Evolutionary conservation across 768 basidiomycete genomes (phyloP), one percentile per base, ranked within the genome.

Genomic region (Mycena epipterygia): DNA sequence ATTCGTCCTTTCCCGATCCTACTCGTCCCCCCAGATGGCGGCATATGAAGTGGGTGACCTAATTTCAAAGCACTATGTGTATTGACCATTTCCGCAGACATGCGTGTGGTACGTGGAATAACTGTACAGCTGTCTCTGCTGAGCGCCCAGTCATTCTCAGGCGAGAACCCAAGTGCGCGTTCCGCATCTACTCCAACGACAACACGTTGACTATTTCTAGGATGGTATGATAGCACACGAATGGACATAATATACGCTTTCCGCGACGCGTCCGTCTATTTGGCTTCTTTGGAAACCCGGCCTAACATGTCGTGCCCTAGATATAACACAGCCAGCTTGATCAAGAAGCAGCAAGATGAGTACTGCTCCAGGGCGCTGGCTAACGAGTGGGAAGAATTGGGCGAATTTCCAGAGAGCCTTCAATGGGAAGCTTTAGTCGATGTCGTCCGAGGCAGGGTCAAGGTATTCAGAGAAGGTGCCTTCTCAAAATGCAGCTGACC

Each of bases 341-440:
- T 95, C 53, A 92, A 90, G 76, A 81, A 88, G 48, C 77, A 84
- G 32, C 94, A 95, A 71, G 93, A 95, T 76, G 85, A 84, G 35
- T 94, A 87, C 76, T 95, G 93, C 75, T 75, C 82, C 2, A 81
- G 83, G 48, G 90, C 85, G 4, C 69, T 85, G 13, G 75, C 81
- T 6, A 84, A 86, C 5, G 77, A 86, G n/a, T 88, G 87, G 88
- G 76, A 80, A 0, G 83, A 81, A 12, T 79, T 90, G 46, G 87
- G 83, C 57, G 87, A 86, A 30, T 93, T 92, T 77, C 93, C 93
- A 0, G 87, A 93, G 52, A 88, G 88, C 52, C 82, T 95, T 21
- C 88, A 93, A 75, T 94, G 92, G 93, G 93, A 95, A 75, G 87
- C 92, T 1, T 81, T 95, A 23, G 91, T 93, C 0, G 93, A 95